phyloP scores from a whole-genome alignment of 768 basidiomycete genomes.

The Termitomyces sp. region DNA sequence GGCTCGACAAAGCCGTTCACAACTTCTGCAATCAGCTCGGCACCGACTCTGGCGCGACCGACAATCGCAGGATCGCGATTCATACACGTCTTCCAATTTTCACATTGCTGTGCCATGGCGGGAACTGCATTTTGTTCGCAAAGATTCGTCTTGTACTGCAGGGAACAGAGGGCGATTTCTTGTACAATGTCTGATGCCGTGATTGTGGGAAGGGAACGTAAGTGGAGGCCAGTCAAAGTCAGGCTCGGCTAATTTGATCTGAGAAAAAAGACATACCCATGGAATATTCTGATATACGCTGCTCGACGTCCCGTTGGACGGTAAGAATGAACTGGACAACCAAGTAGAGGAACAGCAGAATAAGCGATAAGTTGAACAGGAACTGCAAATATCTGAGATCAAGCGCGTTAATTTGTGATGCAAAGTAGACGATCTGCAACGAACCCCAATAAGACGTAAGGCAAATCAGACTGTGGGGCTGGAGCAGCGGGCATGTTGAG shows the following conservation, averaged over 20 bases:
- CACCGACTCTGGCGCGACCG: conserved; percentile 86
- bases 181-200: conserved; percentile 73
- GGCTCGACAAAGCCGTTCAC: conserved; percentile 96
- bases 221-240: background rate
- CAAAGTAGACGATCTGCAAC: conserved; percentile 24
- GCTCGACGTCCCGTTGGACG: conserved; percentile 86
- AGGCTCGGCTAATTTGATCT: background rate
- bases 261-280: conserved; percentile 56
- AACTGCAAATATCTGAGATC: conserved; percentile 82
- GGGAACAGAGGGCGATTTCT: conserved; percentile 86
- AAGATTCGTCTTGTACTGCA: conserved; percentile 78
- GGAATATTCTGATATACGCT: conserved; percentile 84
- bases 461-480: conserved; percentile 58
- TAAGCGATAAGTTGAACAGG: conserved; percentile 86
- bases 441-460: conserved; percentile 86
- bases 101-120: conserved; percentile 85
- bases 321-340: conserved; percentile 85
- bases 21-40: conserved; percentile 94
- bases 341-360: conserved; percentile 82
- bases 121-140: conserved; percentile 79
- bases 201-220: too few relatives aligned
- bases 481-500: conserved; percentile 72
- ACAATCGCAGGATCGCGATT: conserved; percentile 88
- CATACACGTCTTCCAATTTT: conserved; percentile 93
- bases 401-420: conserved; percentile 17